Conservation (phyloP, 192 early-diverging fungal genomes). For the Coemansia interrupta region DNA sequence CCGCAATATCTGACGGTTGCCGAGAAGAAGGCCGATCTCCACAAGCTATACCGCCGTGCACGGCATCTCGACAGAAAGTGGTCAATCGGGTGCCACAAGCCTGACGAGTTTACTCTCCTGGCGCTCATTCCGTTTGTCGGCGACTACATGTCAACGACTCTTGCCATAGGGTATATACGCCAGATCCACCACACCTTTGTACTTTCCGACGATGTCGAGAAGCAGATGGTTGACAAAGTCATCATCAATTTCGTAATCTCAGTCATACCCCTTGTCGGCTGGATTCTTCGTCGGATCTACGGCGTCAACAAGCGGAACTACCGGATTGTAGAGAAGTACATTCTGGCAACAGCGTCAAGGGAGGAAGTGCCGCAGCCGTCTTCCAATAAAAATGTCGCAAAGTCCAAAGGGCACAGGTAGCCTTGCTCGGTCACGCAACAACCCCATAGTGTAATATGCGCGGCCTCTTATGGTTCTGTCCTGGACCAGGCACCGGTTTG, state of each 20-base stretch:
- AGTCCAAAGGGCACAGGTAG: background rate
- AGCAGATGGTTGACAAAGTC: conserved; percentile 24
- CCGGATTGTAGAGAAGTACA: conserved; percentile 21
- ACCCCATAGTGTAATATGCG: background rate
- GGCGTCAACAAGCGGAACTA: conserved; percentile 44
- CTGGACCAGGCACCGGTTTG: too few species aligned
- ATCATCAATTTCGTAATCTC: conserved; percentile 21
- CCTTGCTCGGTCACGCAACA: background rate
- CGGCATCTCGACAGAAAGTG: conserved; percentile 39
- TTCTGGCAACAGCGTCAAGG: conserved; percentile 16
- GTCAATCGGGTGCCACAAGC: conserved; percentile 24
- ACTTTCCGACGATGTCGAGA: conserved; percentile 14
- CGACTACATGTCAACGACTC: conserved; percentile 19
- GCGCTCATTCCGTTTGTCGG: conserved; percentile 33
- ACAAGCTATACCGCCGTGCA: conserved; percentile 24
- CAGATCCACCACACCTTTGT: conserved; percentile 20
- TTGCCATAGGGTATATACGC: conserved; percentile 28
- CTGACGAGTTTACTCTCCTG: conserved; percentile 29
- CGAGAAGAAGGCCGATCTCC: conserved; percentile 30
- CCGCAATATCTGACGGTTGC: conserved; percentile 7
- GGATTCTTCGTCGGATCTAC: conserved; percentile 30
- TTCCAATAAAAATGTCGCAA: background rate
- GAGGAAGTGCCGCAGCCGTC: background rate
- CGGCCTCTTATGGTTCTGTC: too few species aligned
- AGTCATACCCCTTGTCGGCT: conserved; percentile 29